Evolutionary conservation across 805 yeast genomes (phyloP).

Genomic region (Lipomyces chichibuensis): DNA sequence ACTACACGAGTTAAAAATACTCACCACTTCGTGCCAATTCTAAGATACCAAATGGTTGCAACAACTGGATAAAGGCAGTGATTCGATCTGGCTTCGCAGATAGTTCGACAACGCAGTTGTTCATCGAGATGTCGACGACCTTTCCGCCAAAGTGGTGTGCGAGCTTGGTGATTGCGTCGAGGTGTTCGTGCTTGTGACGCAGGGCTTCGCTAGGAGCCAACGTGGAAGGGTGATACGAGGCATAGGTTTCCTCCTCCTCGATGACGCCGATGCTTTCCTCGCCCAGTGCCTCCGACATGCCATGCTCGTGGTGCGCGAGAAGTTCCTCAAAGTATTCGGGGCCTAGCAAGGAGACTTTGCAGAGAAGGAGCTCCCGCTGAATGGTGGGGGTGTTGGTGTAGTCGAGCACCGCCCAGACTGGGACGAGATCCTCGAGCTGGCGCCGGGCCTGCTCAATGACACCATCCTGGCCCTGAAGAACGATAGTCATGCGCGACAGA

Average conservation of each 20-base stretch:
- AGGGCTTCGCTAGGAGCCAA: constrained; percentile 88
- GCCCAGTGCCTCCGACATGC: constrained; percentile 41
- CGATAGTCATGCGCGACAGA: constrained; percentile 95
- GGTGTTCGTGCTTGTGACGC: constrained; percentile 89
- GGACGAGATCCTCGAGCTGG: constrained; percentile 96
- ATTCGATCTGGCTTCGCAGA: constrained; percentile 92
- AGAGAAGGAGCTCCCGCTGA: constrained; percentile 85
- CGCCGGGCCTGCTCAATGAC: constrained; percentile 97
- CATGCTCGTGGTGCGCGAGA: constrained; percentile 73
- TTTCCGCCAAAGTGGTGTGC: constrained; percentile 90
- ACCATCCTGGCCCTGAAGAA: constrained; percentile 90
- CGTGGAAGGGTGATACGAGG: constrained; percentile 78
- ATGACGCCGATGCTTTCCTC: constrained; percentile 42
- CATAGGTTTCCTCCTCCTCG: constrained; percentile 14
- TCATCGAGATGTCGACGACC: constrained; percentile 86
- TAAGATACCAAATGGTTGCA: constrained; percentile 94
- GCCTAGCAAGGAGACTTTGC: constrained; percentile 89
- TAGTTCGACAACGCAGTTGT: constrained; percentile 92
- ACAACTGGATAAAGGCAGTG: constrained; percentile 79
- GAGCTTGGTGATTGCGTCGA: constrained; percentile 78
- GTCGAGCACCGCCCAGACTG: constrained; percentile 96
- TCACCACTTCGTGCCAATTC: constrained; percentile 93
- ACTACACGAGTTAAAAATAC: neutral
- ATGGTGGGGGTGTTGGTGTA: constrained; percentile 88
- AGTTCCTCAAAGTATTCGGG: constrained; percentile 98